Conservation (phyloP, 352 stramenopile species). For the Globisporangium cylindrosporum region DNA sequence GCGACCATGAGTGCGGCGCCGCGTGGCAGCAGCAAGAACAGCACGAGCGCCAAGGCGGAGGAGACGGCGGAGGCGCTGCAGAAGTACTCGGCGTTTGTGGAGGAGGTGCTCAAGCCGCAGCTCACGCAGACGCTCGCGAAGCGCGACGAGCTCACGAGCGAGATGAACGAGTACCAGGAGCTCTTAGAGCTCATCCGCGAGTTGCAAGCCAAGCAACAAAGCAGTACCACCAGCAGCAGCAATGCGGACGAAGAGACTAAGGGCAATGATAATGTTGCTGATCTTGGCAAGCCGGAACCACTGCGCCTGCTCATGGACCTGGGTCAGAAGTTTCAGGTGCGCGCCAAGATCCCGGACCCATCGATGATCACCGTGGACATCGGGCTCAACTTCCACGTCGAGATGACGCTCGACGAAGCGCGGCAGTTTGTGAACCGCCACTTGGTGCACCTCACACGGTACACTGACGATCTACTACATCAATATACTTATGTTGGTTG, state of each 20-base stretch:
- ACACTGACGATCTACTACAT: conserved; percentile 4
- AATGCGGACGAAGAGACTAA: conserved; percentile 13
- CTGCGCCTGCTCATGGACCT: conserved; percentile 63
- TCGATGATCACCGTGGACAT: conserved; percentile 67
- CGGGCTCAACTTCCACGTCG: conserved; percentile 69
- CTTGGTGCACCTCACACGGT: conserved; percentile 50
- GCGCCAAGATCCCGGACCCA: conserved; percentile 57
- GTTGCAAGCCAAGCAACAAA: conserved; percentile 18
- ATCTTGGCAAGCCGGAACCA: neutral
- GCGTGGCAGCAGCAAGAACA: neutral
- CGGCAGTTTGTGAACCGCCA: conserved; percentile 52
- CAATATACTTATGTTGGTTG: no score
- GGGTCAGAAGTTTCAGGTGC: conserved; percentile 71
- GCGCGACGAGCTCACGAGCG: conserved; percentile 42
- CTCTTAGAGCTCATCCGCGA: conserved; percentile 46
- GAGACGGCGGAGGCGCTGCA: conserved; percentile 32
- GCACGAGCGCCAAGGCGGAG: conserved; percentile 6
- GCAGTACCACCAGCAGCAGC: neutral
- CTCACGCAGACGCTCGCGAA: conserved; percentile 52
- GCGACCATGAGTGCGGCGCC: neutral
- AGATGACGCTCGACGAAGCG: conserved; percentile 73
- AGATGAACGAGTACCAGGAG: conserved; percentile 65
- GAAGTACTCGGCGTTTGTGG: conserved; percentile 63
- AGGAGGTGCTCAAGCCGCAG: conserved; percentile 69
- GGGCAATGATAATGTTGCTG: neutral